These are phyloP conservation scores for Ceratocystiopsis sp. DNA, from an alignment of 2,329 filamentous ascomycete species.

Conservation along the genomic window DNA sequence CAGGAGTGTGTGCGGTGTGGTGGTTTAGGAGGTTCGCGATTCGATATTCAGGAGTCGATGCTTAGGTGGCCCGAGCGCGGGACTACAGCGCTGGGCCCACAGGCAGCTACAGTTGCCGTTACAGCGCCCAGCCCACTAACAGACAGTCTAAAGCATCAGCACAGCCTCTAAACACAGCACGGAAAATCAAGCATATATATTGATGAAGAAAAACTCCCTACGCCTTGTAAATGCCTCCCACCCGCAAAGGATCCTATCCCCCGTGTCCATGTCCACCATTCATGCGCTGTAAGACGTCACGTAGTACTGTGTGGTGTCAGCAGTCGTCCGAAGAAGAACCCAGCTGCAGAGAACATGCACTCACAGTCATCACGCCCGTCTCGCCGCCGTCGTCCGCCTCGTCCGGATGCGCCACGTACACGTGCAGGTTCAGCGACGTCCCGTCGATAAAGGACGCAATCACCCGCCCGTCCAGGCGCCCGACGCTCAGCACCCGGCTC, in stretches of 20 bases:
- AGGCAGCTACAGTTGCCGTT: too few species aligned
- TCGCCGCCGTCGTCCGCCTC: conserved; percentile 36
- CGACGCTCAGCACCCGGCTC: conserved; percentile 86
- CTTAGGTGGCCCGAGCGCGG: too few species aligned
- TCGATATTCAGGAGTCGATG: too few species aligned
- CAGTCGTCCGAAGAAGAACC: too few species aligned
- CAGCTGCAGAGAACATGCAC: conserved; percentile 12
- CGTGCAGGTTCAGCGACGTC: conserved; percentile 67
- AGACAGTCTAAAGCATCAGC: too few species aligned
- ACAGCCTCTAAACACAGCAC: too few species aligned
- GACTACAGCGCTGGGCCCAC: conserved; percentile 12
- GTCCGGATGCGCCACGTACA: conserved; percentile 59
- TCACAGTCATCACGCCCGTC: conserved; percentile 60
- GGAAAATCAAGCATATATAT: too few species aligned
- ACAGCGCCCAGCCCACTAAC: too few species aligned
- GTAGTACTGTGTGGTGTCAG: conserved; percentile 16
- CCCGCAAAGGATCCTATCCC: not conserved
- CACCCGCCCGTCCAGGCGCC: conserved; percentile 72
- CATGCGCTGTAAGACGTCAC: conserved; percentile 21
- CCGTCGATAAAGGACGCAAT: conserved; percentile 81
- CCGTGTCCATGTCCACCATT: conserved; percentile 1
- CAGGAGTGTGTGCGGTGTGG: too few species aligned
- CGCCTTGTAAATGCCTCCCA: not conserved
- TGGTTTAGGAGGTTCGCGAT: too few species aligned
- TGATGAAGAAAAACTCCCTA: not conserved